A percentile compares a stretch with the other conserved stretches of the same genome.
Evolutionary conservation across 257 asterid species (phyloP).

Genomic region (Solanum virginianum): DNA sequence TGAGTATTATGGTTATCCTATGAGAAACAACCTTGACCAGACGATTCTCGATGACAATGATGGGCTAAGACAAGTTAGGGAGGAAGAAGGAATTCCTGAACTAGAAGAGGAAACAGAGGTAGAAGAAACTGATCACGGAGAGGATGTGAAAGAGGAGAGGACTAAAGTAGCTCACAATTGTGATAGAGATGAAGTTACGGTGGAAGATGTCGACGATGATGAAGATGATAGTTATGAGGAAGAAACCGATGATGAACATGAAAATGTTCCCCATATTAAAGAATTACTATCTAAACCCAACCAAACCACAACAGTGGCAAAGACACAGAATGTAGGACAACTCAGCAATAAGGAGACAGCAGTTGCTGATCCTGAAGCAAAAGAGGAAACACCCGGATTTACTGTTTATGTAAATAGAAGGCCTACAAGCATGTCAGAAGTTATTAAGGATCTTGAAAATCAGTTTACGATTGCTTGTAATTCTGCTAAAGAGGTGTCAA

Average conservation of each 20-base stretch:
- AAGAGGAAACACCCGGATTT: constrained; percentile 78
- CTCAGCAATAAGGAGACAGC: constrained; percentile 46
- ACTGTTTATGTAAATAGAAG: constrained; percentile 78
- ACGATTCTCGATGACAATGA: constrained; percentile 45
- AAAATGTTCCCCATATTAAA: constrained; percentile 19
- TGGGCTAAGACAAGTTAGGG: constrained; percentile 64
- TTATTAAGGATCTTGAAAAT: constrained; percentile 79
- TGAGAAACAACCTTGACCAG: constrained; percentile 36
- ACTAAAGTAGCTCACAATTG: constrained; percentile 13
- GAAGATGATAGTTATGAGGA: not conserved
- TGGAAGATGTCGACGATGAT: constrained; percentile 53
- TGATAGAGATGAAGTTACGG: constrained; percentile 50
- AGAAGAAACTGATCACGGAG: constrained; percentile 45
- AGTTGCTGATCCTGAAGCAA: constrained; percentile 39
- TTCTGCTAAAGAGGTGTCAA: constrained; percentile 63
- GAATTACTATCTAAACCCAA: constrained; percentile 20
- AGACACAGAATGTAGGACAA: constrained; percentile 43
- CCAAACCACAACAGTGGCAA: constrained; percentile 41
- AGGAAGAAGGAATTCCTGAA: constrained; percentile 87
- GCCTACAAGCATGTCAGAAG: constrained; percentile 87
- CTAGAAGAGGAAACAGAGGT: constrained; percentile 84
- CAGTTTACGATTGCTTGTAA: constrained; percentile 64
- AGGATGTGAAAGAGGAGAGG: constrained; percentile 21
- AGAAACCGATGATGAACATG: constrained; percentile 33
- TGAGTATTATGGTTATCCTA: constrained; percentile 72